Base-by-base conservation (phyloP, 2,329 filamentous ascomycete genomes). In the Massarina eburnea region DNA sequence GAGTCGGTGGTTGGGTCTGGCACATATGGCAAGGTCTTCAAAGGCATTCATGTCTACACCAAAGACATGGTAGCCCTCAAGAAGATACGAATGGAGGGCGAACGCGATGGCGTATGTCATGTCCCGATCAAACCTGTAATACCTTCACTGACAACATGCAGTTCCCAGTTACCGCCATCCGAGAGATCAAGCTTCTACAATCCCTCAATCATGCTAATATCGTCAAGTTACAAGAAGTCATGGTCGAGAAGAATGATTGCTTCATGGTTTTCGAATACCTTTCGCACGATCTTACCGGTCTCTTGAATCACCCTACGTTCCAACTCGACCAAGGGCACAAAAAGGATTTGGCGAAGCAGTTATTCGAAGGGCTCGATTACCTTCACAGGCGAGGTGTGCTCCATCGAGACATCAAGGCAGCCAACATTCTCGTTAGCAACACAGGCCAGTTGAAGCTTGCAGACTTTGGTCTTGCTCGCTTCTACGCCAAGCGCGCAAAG, bases 261-360 rank as follows among this genome's bases (percentile, higher is more conserved):
- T 99, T 95, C 72, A 99, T 99, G 94, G 94, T 99, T 3, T 99
- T 99, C 55, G 94, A 99, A 69, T 99, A 99, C 66, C 80, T 97
- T 24, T 92, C 94, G 1, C 94, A 99, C 68, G 94, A 99, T 68
- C 76, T 99, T 49, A 99, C 94, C 2, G 94, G 94, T 12, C 77
- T 99, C 24, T 82, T 99, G 49, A 97, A 97, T 61, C 94, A 99
- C 63, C 94, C 94, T 0, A 87, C 86, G 0, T 99, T 96, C 72
- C 86, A 85, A 48, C 81, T 99, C 12, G 88, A 94, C 29, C 75
- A 84, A 3, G 83, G 86, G 0, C 91, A 97, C 68, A 95, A 91
- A 72, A 99, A 99, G 71, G 85, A 99, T 66, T 79, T 99, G 26
- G 90, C 91, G 1, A 88, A 85, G 65, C 94, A 99, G 63, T 81